Evolutionary conservation across 441 rosid genomes (phyloP).

Genomic region (Pelargonium citronellum): DNA sequence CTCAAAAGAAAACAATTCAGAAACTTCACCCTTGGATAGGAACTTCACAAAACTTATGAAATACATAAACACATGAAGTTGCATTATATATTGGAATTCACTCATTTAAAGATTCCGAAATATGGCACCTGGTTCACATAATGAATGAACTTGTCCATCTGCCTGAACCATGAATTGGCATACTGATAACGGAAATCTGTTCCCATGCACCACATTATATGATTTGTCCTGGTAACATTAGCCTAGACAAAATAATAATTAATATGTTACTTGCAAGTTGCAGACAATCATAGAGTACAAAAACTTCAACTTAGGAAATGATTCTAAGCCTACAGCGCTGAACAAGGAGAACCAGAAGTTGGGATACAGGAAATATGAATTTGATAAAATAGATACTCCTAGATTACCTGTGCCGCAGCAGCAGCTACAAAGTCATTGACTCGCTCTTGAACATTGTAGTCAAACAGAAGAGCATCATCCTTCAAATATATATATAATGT

Average conservation of each 20-base stretch:
- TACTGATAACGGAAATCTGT: slow-evolving; percentile 73
- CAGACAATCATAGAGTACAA: background rate
- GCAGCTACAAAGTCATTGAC: slow-evolving; percentile 67
- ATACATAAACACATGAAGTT: slow-evolving; percentile 5
- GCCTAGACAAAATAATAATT: slow-evolving; percentile 31
- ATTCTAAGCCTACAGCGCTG: background rate
- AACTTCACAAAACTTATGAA: slow-evolving; percentile 7
- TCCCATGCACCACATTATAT: slow-evolving; percentile 73
- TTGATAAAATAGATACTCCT: slow-evolving; percentile 9
- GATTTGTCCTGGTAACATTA: slow-evolving; percentile 67
- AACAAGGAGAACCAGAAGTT: background rate
- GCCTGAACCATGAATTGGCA: slow-evolving; percentile 71
- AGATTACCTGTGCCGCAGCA: slow-evolving; percentile 53
- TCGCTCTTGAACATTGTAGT: slow-evolving; percentile 64
- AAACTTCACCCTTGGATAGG: slow-evolving; percentile 20
- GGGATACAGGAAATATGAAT: background rate
- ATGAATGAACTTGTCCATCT: slow-evolving; percentile 74
- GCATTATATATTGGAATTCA: slow-evolving; percentile 7
- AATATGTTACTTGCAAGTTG: no score
- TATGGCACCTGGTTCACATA: slow-evolving; percentile 57
- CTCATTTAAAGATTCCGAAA: slow-evolving; percentile 1
- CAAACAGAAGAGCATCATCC: slow-evolving; percentile 61
- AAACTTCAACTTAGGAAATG: background rate
- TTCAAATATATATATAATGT: slow-evolving; percentile 26
- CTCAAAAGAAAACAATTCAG: slow-evolving; percentile 18